Evolutionary conservation across 2,329 filamentous ascomycete genomes (phyloP).

Genomic region (Aspergillus melleus): DNA sequence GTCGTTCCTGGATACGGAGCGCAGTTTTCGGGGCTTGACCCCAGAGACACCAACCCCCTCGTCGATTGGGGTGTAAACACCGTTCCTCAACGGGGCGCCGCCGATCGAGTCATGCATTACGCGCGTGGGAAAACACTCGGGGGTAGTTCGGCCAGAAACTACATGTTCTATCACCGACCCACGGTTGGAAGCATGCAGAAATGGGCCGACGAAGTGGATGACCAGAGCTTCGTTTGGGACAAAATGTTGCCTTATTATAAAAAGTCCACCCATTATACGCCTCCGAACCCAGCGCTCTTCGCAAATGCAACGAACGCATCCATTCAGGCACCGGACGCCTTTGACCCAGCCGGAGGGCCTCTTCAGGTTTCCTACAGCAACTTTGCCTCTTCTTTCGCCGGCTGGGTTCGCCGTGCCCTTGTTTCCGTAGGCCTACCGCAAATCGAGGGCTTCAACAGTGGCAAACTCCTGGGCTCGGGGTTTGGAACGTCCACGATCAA

Average conservation of each 20-base stretch:
- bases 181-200: conserved; percentile 30
- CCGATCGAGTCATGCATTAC: conserved; percentile 21
- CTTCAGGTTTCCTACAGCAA: conserved; percentile 35
- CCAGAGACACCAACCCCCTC: conserved; percentile 20
- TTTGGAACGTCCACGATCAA: conserved; percentile 34
- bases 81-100: conserved; percentile 18
- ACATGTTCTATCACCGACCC: conserved; percentile 28
- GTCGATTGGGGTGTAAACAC: conserved; percentile 30
- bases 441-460: conserved; percentile 29
- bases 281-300: conserved; percentile 21
- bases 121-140: conserved; percentile 29
- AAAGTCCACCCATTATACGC: conserved; percentile 28
- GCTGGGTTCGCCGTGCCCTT: conserved; percentile 28
- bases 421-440: conserved; percentile 28
- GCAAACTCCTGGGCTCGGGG: conserved; percentile 22
- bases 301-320: conserved; percentile 29
- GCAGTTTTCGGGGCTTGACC: conserved; percentile 24
- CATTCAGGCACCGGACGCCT: conserved; percentile 21
- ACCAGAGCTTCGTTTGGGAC: conserved; percentile 32
- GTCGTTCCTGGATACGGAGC: conserved; percentile 26
- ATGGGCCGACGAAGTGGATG: conserved; percentile 40
- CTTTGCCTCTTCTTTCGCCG: conserved; percentile 26
- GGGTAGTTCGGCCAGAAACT: conserved; percentile 25
- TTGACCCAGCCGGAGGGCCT: conserved; percentile 25
- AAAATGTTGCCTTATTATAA: conserved; percentile 29